These are phyloP conservation scores for Nakataea oryzae DNA, from an alignment of 2,329 filamentous ascomycete species.

Conservation along the genomic window DNA sequence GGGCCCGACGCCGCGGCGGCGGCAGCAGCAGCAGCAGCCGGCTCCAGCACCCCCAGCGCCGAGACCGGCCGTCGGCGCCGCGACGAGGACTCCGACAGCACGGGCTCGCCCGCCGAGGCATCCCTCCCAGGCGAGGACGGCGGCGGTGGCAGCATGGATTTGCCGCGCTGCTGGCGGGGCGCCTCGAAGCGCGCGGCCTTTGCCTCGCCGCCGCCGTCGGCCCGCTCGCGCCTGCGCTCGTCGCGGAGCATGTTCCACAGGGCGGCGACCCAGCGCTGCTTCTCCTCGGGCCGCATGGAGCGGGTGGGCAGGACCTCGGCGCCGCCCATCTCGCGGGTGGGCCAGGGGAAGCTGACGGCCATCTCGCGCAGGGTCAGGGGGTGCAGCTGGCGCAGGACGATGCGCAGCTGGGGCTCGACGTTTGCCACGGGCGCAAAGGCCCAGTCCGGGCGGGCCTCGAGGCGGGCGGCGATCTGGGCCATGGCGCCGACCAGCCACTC, in stretches of 20 bases:
- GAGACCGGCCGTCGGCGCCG: too few relatives aligned
- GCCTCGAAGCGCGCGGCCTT: conserved; percentile 3
- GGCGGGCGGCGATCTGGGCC: conserved; percentile 19
- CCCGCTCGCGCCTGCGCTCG: conserved; percentile 8
- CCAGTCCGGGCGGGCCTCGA: conserved; percentile 20
- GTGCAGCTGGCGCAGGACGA: conserved; percentile 20
- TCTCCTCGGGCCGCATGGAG: conserved; percentile 23
- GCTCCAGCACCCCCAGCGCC: too few relatives aligned
- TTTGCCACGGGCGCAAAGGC: conserved; percentile 17
- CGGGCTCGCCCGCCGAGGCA: too few relatives aligned
- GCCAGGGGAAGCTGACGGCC: conserved; percentile 25
- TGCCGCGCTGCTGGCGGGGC: not conserved
- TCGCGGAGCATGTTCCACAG: conserved; percentile 17
- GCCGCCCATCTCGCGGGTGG: conserved; percentile 22
- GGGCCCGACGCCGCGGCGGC: not conserved
- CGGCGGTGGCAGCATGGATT: not conserved
- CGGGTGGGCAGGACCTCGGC: conserved; percentile 22
- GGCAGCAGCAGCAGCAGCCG: not conserved
- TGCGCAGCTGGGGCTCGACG: conserved; percentile 19
- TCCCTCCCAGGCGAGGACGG: too few relatives aligned
- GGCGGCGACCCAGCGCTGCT: conserved; percentile 21
- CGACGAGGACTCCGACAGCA: too few relatives aligned
- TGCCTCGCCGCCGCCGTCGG: not conserved
- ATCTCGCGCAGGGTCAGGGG: conserved; percentile 20
- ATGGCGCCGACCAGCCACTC: conserved; percentile 23